phyloP scores from a whole-genome alignment of 2,329 filamentous ascomycete genomes.

The Clarireedia paspali region DNA sequence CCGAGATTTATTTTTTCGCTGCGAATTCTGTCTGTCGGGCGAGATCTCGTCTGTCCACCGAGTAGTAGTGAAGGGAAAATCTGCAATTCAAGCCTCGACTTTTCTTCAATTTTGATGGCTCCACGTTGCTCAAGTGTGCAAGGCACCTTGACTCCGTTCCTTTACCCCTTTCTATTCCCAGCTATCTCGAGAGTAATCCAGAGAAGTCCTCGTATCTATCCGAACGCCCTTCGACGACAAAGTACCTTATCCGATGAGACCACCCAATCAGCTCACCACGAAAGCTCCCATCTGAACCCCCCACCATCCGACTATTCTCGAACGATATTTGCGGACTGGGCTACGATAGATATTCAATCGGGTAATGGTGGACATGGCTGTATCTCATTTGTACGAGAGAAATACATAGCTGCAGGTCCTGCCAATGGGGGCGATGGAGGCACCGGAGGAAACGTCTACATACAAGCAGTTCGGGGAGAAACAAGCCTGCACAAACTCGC shows the following conservation, averaged over 20 bases:
- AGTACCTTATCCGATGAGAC: constrained; percentile 11
- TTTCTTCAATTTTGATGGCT: constrained; percentile 19
- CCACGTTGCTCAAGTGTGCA: constrained; percentile 24
- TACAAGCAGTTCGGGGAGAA: constrained; percentile 85
- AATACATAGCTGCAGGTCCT: constrained; percentile 80
- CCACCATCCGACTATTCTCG: constrained; percentile 75
- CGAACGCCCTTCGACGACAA: constrained; percentile 17
- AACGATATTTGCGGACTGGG: constrained; percentile 81
- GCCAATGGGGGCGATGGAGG: constrained; percentile 94
- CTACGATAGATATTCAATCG: constrained; percentile 67
- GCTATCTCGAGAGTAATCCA: constrained; percentile 4
- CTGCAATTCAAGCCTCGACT: background rate
- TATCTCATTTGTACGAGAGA: constrained; percentile 88
- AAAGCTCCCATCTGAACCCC: constrained; percentile 62
- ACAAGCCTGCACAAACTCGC: constrained; percentile 91
- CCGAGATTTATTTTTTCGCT: background rate
- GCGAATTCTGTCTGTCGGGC: background rate
- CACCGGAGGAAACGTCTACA: constrained; percentile 84
- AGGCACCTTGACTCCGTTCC: constrained; percentile 28
- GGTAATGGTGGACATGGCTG: constrained; percentile 85
- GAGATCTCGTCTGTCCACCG: background rate
- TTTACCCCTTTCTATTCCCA: constrained; percentile 27
- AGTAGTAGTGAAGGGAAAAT: constrained; percentile 1
- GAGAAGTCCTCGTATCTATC: constrained; percentile 8
- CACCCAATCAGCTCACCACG: constrained; percentile 14